These are phyloP conservation scores for Neonectria magnoliae DNA, from an alignment of 2,329 filamentous ascomycete genomes.

Conservation along the genomic window DNA sequence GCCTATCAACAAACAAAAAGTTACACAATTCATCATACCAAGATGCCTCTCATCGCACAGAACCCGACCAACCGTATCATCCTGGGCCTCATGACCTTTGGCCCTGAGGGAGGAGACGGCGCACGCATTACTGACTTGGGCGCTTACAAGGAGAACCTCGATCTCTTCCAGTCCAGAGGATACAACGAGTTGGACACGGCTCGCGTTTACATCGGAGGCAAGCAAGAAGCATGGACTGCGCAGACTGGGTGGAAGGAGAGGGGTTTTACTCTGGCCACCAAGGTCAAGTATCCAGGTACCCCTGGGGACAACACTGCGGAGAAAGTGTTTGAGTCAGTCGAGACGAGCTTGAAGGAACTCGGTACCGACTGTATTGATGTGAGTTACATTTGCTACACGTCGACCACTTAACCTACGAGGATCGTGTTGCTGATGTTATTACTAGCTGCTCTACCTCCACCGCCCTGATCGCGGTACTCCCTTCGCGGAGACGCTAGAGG, in stretches of 20 bases:
- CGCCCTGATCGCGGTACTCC: constrained; percentile 69
- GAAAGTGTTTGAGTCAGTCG: constrained; percentile 71
- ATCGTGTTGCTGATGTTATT: constrained; percentile 15
- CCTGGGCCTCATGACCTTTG: constrained; percentile 89
- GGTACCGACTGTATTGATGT: constrained; percentile 78
- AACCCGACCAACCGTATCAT: constrained; percentile 73
- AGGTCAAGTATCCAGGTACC: constrained; percentile 70
- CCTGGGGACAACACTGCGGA: constrained; percentile 70
- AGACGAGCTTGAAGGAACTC: constrained; percentile 76
- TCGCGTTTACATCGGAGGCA: constrained; percentile 74
- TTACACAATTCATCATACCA: constrained; percentile 28
- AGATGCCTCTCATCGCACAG: constrained; percentile 59
- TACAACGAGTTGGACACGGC: constrained; percentile 91
- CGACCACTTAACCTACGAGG: no score
- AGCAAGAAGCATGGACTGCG: constrained; percentile 82
- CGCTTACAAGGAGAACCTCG: constrained; percentile 77
- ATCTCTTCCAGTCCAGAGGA: constrained; percentile 79
- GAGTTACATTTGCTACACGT: constrained; percentile 39
- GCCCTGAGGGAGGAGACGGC: constrained; percentile 68
- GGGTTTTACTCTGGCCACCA: constrained; percentile 81
- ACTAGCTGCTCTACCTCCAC: constrained; percentile 52
- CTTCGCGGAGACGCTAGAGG: constrained; percentile 82
- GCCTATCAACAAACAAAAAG: neutral
- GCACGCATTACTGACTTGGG: constrained; percentile 75
- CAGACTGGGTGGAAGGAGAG: constrained; percentile 82